Base-by-base conservation (phyloP, 169 alveolate genomes). In the Plasmodium cynomolgi region DNA sequence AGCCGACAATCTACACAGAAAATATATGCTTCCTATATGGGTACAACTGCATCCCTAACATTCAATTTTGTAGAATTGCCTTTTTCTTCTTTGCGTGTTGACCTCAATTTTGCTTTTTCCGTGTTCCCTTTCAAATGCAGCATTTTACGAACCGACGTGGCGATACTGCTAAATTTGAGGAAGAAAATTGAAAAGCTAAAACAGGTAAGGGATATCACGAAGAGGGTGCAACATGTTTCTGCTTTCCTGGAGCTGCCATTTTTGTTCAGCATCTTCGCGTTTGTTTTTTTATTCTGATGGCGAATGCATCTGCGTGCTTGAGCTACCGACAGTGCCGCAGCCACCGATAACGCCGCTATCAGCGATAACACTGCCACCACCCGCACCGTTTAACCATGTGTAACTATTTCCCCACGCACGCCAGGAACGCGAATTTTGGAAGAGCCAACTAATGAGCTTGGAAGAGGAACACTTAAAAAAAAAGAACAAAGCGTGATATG, bases 1-100 rank as follows among this genome's bases (percentile, higher is more conserved):
- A 88, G 34, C 94, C 94, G 47, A 88, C 94, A 6, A 77, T 88
- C 3, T 88, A 88, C 34, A 88, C 94, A 1, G 94, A 88, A 80
- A 88, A 79, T 31, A 88, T 88, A 15, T 88, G 94, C 91, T 88
- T 88, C 39, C 54, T 88, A 77, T 88, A 88, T 80, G 94, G 94
- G 94, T 88, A 88, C 33, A 88, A 58, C 33, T n/a, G 23, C 83
- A 9, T 15, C 13, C 11, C 44, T 1, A 81, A 31, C 15, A 39
- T 34, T 80, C 47, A 23, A 33, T 41, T 20, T 50, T 47, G 0
- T 47, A 41, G 41, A 17, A 20, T 83, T 11, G 34, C 56, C 37
- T 81, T 41, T 23, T 15, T 31, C 23, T 33, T 83, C 39, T 58
- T 7, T 17, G 39, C 73, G 23, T 50, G 23, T 13, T 50, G 1